Evolutionary conservation across 73 alveolate species (phyloP).

Genomic region (Paramecium octaurelia): DNA sequence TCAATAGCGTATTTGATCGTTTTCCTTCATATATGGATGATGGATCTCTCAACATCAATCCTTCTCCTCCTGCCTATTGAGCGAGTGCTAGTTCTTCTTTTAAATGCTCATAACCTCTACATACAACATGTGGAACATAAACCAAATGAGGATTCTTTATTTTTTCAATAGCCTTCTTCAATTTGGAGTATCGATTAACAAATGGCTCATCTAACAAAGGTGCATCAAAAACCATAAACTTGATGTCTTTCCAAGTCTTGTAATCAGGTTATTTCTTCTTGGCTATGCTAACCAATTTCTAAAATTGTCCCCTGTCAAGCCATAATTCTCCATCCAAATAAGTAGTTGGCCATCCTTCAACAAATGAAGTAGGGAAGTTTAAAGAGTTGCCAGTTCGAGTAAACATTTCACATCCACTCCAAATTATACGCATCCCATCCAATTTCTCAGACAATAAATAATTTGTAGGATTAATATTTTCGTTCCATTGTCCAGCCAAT

Average conservation of each 20-base stretch:
- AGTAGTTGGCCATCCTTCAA: constrained; percentile 59
- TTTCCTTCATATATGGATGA: constrained; percentile 56
- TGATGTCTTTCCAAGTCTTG: constrained; percentile 70
- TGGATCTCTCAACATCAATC: constrained; percentile 70
- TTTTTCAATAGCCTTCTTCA: not conserved
- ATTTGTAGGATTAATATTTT: constrained; percentile 32
- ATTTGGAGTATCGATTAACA: constrained; percentile 52
- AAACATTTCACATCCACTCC: constrained; percentile 65
- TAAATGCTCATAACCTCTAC: constrained; percentile 60
- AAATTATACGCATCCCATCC: constrained; percentile 65
- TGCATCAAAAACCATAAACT: constrained; percentile 79
- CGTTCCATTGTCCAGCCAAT: not conserved
- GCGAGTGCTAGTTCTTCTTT: constrained; percentile 43
- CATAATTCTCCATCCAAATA: constrained; percentile 49
- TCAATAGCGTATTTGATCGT: constrained; percentile 51
- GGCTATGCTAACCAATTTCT: not conserved
- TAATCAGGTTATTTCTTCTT: constrained; percentile 60
- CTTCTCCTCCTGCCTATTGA: constrained; percentile 59
- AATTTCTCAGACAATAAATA: constrained; percentile 65
- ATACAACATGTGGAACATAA: constrained; percentile 49
- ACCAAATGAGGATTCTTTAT: constrained; percentile 41
- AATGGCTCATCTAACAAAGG: constrained; percentile 72
- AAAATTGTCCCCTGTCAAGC: constrained; percentile 34
- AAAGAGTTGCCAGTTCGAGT: constrained; percentile 23
- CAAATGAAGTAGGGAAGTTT: constrained; percentile 33